These are phyloP conservation scores for Keithomyces neogunnii DNA, from an alignment of 2,329 filamentous ascomycete genomes.

Conservation along the genomic window DNA sequence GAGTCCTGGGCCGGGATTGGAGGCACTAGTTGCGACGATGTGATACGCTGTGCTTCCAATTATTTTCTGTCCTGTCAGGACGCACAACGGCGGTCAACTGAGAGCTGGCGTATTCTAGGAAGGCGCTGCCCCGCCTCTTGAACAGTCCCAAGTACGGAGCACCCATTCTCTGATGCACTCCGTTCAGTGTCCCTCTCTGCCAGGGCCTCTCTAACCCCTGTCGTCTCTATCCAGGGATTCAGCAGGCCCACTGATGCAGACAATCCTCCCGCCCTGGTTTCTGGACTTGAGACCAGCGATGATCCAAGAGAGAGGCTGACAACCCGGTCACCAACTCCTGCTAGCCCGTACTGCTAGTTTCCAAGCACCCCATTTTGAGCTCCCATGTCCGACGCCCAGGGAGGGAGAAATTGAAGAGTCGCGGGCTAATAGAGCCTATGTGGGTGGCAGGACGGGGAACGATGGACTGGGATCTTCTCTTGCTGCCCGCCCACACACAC, in stretches of 20 bases:
- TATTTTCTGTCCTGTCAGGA: not conserved
- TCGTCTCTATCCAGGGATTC: not conserved
- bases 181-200: too few relatives aligned
- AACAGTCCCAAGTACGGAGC: too few relatives aligned
- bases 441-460: constrained; percentile 1
- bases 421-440: not conserved
- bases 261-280: constrained; percentile 1
- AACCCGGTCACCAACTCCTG: not conserved
- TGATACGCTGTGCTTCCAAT: not conserved
- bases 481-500: not conserved
- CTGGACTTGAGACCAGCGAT: not conserved
- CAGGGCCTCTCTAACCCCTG: too few relatives aligned
- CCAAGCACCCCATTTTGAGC: not conserved
- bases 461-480: not conserved
- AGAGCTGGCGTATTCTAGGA: too few relatives aligned
- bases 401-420: not conserved
- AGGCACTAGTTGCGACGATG: not conserved
- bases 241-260: constrained; percentile 7
- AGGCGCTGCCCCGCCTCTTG: too few relatives aligned
- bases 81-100: too few relatives aligned
- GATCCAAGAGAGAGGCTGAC: too few relatives aligned
- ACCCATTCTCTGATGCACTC: too few relatives aligned
- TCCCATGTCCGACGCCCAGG: not conserved
- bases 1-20: not conserved
- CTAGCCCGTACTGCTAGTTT: not conserved